Percentiles rank a stretch among this genome's conserved stretches.
phyloP scores from a whole-genome alignment of 352 stramenopile genomes.

The Globisporangium apiculatum region DNA sequence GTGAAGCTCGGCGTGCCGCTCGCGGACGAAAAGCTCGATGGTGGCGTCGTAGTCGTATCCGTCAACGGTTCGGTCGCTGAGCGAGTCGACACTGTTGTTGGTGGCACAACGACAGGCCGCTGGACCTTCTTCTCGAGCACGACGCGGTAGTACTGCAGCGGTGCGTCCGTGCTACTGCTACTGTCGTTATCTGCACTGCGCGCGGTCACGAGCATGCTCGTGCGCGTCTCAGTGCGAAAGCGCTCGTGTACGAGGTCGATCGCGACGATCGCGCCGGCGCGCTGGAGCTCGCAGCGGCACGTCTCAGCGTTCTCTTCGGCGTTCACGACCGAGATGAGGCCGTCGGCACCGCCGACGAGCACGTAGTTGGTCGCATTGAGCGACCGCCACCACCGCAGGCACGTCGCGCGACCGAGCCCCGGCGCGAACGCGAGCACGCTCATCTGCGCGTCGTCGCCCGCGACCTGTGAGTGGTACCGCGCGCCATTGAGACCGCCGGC shows the following conservation, averaged over 20 bases:
- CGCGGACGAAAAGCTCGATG: conserved; percentile 6
- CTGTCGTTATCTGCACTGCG: conserved; percentile 27
- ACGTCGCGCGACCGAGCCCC: conserved; percentile 63
- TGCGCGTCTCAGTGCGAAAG: conserved; percentile 66
- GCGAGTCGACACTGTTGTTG: neutral
- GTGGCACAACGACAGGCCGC: neutral
- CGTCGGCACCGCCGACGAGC: conserved; percentile 68
- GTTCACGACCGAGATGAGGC: conserved; percentile 82
- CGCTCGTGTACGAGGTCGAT: conserved; percentile 79
- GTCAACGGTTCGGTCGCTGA: conserved; percentile 5
- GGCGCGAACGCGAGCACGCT: conserved; percentile 74
- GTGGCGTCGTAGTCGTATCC: neutral
- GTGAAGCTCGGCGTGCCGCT: conserved; percentile 13
- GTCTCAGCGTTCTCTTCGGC: conserved; percentile 80
- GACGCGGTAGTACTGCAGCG: conserved; percentile 64
- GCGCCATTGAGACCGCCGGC: conserved; percentile 71
- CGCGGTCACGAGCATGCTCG: conserved; percentile 80
- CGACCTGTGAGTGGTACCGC: conserved; percentile 75
- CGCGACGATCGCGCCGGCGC: conserved; percentile 49
- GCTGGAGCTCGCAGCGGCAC: conserved; percentile 72
- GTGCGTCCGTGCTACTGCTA: neutral
- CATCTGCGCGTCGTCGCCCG: conserved; percentile 78
- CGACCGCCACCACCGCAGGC: conserved; percentile 69
- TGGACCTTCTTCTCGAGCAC: conserved; percentile 79
- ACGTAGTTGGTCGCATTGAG: conserved; percentile 83